Conservation (phyloP, 2,329 filamentous ascomycete species). For the Aureobasidium sp. region DNA sequence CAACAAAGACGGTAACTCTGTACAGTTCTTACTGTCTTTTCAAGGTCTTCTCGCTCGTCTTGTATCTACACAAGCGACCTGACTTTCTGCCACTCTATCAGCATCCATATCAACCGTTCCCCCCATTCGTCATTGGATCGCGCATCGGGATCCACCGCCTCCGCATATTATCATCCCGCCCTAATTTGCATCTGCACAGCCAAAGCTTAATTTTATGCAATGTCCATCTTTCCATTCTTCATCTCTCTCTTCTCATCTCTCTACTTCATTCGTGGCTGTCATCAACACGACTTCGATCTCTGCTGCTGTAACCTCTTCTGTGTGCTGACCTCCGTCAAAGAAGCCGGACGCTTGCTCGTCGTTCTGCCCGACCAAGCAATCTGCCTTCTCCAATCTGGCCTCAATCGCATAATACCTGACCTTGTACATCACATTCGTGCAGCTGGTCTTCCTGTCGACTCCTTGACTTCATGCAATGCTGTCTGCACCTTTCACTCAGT, state of each 20-base stretch:
- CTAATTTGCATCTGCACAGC: background rate
- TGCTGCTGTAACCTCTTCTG: background rate
- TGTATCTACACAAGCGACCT: background rate
- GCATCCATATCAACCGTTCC: background rate
- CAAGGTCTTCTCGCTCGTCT: background rate
- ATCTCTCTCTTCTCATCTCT: background rate
- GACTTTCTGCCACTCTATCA: background rate
- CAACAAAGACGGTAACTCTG: background rate
- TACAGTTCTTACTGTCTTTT: background rate
- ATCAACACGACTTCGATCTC: background rate
- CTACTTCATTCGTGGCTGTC: background rate
- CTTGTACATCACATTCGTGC: background rate
- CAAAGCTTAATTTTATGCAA: background rate
- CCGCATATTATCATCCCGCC: background rate
- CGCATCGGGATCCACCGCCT: background rate
- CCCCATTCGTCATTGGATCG: background rate
- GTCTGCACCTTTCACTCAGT: background rate
- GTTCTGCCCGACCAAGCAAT: background rate
- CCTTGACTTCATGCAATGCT: background rate
- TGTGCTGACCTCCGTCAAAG: background rate
- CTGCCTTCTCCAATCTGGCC: background rate
- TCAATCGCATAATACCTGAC: background rate
- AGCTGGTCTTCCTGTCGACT: background rate
- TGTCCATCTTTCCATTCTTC: background rate
- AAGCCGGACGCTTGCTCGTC: background rate